Evolutionary conservation across 2,329 filamentous ascomycete species (phyloP).

Genomic region (Mycosphaerella sp.): DNA sequence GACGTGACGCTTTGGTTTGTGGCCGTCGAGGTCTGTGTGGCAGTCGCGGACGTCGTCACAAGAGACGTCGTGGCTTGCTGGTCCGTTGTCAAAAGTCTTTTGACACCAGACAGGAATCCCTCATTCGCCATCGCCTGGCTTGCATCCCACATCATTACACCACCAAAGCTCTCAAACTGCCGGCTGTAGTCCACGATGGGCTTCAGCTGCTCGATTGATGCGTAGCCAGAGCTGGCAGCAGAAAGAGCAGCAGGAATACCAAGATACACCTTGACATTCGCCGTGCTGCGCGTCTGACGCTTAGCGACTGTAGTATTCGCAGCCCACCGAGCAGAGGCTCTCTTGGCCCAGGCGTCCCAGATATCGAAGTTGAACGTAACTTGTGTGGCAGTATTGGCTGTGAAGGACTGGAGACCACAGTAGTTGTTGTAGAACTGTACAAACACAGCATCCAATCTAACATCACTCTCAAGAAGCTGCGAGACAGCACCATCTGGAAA

Average conservation of each 20-base stretch:
- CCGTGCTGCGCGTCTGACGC: background rate
- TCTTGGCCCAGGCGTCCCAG: conserved; percentile 41
- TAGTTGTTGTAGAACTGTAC: conserved; percentile 48
- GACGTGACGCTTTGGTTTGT: no score
- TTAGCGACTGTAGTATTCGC: conserved; percentile 13
- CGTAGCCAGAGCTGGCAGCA: conserved; percentile 32
- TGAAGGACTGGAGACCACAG: conserved; percentile 32
- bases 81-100: conserved; percentile 3
- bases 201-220: conserved; percentile 25
- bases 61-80: background rate
- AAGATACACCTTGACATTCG: conserved; percentile 32
- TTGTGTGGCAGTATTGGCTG: conserved; percentile 40
- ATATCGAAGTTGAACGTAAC: conserved; percentile 42
- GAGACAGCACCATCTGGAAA: conserved; percentile 33
- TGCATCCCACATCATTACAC: conserved; percentile 45
- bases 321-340: conserved; percentile 13
- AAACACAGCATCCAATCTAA: conserved; percentile 47
- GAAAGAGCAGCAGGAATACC: conserved; percentile 35
- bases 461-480: conserved; percentile 50
- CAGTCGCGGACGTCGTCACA: background rate
- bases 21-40: no score
- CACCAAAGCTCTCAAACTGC: conserved; percentile 34
- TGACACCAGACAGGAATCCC: conserved; percentile 26
- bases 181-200: conserved; percentile 30
- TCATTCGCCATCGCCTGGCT: conserved; percentile 39